Base-by-base conservation (phyloP, 768 basidiomycete genomes). In the Kwoniella sp. region DNA sequence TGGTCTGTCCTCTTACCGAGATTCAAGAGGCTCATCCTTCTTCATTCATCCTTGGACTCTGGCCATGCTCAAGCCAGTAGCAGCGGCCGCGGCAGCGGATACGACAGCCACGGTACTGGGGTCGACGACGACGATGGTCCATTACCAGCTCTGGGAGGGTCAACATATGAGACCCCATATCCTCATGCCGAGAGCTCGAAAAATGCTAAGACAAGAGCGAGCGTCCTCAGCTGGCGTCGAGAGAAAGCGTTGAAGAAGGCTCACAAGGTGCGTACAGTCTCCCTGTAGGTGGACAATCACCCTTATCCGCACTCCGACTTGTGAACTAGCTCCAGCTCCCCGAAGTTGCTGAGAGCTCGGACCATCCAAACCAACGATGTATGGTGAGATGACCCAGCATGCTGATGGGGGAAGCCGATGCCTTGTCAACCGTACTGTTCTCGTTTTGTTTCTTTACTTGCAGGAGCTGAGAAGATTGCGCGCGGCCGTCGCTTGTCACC, bases 401-500 rank as follows among this genome's bases (percentile, higher is more conserved):
- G n/a, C n/a, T n/a, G n/a, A n/a, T n/a, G n/a, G n/a, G n/a, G n/a
- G n/a, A n/a, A n/a, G n/a, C n/a, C n/a, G n/a, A n/a, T n/a, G n/a
- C n/a, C n/a, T n/a, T n/a, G n/a, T n/a, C n/a, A n/a, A n/a, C n/a
- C n/a, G n/a, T 37, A 37, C 34, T 37, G 34, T 7, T 37, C 34
- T 37, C 41, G 4, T 11, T 45, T 45, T 45, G 41, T 45, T 37
- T 37, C 5, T n/a, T n/a, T 26, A 20, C 22, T 47, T 41, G 29
- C 37, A 77, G 73, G 65, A 67, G 34, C 54, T 77, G 1, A 61
- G 65, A 20, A 38, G 63, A 20, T 60, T 78, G 0, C 58, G 68
- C 22, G 73, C 73, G 9, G 76, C 76, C 8, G 72, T 73, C 3
- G 69, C 70, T 23, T 68, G 65, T 57, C 72, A 75, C 61, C 72